phyloP scores from a whole-genome alignment of 2,329 filamentous ascomycete genomes.

The Penicillium sp. region DNA sequence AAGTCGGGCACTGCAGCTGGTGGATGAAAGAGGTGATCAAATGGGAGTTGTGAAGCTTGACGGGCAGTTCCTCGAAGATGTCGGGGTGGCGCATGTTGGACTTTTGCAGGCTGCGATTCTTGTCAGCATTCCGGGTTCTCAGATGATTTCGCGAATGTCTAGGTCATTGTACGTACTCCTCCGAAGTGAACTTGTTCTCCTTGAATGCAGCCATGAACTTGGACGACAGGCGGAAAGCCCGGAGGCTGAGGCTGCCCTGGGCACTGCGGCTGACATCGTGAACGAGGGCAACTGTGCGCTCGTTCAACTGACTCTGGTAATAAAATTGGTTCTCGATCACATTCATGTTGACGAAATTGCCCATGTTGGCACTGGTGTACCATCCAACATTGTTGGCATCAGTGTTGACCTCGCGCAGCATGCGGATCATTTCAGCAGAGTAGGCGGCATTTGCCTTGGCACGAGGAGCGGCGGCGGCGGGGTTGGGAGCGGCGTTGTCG shows the following conservation, averaged over 20 bases:
- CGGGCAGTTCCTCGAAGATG: conserved; percentile 84
- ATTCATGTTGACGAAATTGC: conserved; percentile 92
- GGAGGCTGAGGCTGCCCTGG: conserved; percentile 83
- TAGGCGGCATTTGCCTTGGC: conserved; percentile 87
- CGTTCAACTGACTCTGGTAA: conserved; percentile 91
- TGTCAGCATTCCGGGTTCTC: conserved; percentile 14
- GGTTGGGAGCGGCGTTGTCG: conserved; percentile 64
- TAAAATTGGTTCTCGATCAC: conserved; percentile 98
- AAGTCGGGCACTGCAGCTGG: conserved; percentile 72
- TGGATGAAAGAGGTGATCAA: conserved; percentile 93
- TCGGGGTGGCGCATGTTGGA: conserved; percentile 91
- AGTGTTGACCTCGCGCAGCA: conserved; percentile 94
- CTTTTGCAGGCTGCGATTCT: conserved; percentile 74
- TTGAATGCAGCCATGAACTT: conserved; percentile 89
- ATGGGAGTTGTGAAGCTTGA: conserved; percentile 93
- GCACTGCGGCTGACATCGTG: conserved; percentile 95
- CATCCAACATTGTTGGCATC: conserved; percentile 97
- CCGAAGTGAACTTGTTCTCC: conserved; percentile 96
- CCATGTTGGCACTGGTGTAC: conserved; percentile 99
- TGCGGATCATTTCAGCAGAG: conserved; percentile 95
- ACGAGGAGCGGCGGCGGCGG: conserved; percentile 83
- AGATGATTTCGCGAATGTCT: neutral
- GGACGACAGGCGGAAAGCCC: conserved; percentile 86
- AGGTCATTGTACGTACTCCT: conserved; percentile 65
- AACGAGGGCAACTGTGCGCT: conserved; percentile 81